These are phyloP conservation scores for Paecilomyces sp. DNA, from an alignment of 2,329 filamentous ascomycete genomes.

Conservation along the genomic window DNA sequence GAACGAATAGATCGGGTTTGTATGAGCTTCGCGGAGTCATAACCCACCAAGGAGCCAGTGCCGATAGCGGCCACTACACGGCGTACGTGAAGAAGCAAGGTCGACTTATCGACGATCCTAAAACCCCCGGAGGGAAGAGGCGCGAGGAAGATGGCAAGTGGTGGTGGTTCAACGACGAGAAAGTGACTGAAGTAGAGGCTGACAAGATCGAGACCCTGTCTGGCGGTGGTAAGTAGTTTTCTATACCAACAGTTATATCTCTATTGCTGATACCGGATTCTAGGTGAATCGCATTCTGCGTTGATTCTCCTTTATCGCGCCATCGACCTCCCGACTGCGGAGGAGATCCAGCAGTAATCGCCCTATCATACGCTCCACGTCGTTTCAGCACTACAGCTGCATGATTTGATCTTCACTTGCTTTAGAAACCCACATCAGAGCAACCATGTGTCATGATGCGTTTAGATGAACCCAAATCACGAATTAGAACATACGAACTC, in stretches of 20 bases:
- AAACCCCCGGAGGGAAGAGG: slow-evolving; percentile 60
- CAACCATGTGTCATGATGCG: not conserved
- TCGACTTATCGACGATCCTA: slow-evolving; percentile 54
- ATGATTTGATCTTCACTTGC: not conserved
- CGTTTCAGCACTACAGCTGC: not conserved
- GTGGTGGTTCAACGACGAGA: slow-evolving; percentile 99
- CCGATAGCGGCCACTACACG: slow-evolving; percentile 97
- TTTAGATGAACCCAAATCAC: not conserved
- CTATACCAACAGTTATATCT: not conserved
- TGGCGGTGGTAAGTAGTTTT: slow-evolving; percentile 62
- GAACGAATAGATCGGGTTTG: slow-evolving; percentile 85
- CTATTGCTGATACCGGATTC: slow-evolving; percentile 10
- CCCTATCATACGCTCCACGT: too few relatives aligned
- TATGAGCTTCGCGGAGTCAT: slow-evolving; percentile 93
- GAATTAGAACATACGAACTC: not conserved
- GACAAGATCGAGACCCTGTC: slow-evolving; percentile 88
- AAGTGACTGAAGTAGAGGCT: slow-evolving; percentile 81
- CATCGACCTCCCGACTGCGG: slow-evolving; percentile 40
- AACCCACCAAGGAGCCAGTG: slow-evolving; percentile 92
- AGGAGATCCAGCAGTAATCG: slow-evolving; percentile 16
- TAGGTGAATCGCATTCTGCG: slow-evolving; percentile 45
- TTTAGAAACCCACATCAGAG: not conserved
- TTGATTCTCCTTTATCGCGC: slow-evolving; percentile 45
- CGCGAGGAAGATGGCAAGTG: slow-evolving; percentile 85
- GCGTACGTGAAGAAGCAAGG: slow-evolving; percentile 92